A percentile compares a stretch with the other conserved stretches of the same genome.
These are phyloP conservation scores for Hylodesmum podocarpum DNA, from an alignment of 306 rosid genomes.

Conservation along the genomic window DNA sequence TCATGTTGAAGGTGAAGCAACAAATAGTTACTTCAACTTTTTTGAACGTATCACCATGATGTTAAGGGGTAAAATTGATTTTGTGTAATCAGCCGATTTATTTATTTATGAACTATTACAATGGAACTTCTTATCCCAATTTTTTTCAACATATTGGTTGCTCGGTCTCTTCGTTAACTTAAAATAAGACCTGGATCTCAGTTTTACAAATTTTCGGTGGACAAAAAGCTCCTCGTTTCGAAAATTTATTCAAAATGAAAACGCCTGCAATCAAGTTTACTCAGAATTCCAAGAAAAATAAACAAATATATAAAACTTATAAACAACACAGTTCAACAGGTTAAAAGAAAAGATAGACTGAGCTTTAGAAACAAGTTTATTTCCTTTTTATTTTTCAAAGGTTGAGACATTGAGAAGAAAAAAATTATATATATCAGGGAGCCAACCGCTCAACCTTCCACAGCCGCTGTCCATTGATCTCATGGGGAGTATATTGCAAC, in stretches of 20 bases:
- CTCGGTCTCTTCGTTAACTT: neutral
- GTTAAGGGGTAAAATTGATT: too few relatives aligned
- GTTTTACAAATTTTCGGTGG: neutral
- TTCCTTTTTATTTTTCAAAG: constrained; percentile 29
- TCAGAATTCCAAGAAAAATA: neutral
- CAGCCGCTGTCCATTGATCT: constrained; percentile 56
- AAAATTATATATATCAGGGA: constrained; percentile 66
- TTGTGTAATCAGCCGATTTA: neutral
- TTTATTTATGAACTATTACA: neutral
- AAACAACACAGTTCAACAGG: neutral
- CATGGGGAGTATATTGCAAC: constrained; percentile 74
- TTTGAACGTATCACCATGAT: too few relatives aligned
- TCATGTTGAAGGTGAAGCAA: too few relatives aligned
- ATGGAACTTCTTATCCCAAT: neutral
- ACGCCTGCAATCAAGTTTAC: neutral
- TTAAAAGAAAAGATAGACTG: neutral
- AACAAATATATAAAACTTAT: neutral
- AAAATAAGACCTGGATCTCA: neutral
- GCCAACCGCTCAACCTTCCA: constrained; percentile 95
- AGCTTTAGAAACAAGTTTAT: neutral
- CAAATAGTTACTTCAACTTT: too few relatives aligned
- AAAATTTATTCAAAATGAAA: neutral
- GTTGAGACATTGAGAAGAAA: constrained; percentile 27
- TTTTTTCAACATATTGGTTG: neutral
- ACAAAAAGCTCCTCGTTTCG: neutral